A percentile compares a stretch with the other conserved stretches of the same genome.
Conservation (phyloP, 2,329 filamentous ascomycete species). For the Domatiomyces catenatus region DNA sequence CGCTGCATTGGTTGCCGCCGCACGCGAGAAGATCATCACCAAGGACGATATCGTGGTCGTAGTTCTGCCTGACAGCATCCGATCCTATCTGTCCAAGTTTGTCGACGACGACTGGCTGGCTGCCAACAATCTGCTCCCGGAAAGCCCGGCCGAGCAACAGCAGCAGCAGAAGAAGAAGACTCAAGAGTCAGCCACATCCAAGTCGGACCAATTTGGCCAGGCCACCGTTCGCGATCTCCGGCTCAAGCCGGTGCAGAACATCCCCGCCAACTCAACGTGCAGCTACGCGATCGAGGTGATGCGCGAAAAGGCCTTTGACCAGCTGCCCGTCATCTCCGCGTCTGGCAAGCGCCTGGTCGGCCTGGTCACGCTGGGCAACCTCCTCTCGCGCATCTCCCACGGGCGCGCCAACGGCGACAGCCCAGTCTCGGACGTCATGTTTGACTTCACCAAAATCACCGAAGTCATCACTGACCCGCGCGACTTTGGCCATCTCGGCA, state of each 20-base stretch:
- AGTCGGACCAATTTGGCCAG: constrained; percentile 54
- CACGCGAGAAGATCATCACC: constrained; percentile 59
- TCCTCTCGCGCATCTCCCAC: constrained; percentile 76
- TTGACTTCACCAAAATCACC: constrained; percentile 74
- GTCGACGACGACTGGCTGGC: constrained; percentile 98
- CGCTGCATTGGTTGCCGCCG: constrained; percentile 61
- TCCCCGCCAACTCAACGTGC: constrained; percentile 55
- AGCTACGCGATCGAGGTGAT: constrained; percentile 90
- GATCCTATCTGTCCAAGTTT: constrained; percentile 96
- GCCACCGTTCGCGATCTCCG: constrained; percentile 71
- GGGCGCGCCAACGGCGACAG: constrained; percentile 61
- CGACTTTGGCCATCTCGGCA: constrained; percentile 33
- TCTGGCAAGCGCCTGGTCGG: constrained; percentile 64
- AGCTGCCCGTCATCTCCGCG: constrained; percentile 72
- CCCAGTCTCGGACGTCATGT: constrained; percentile 82
- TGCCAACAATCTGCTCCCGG: constrained; percentile 79
- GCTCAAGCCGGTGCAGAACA: constrained; percentile 83
- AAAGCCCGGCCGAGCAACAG: too few species aligned
- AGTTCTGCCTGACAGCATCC: constrained; percentile 84
- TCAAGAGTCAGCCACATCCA: constrained; percentile 23
- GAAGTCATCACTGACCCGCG: constrained; percentile 84
- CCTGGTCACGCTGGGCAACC: constrained; percentile 84
- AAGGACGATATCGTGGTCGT: constrained; percentile 84
- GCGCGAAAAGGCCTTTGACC: constrained; percentile 96
- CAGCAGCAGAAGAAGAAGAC: too few species aligned